Base-by-base conservation (phyloP, 2,329 filamentous ascomycete genomes). In the Endothia cerciana region DNA sequence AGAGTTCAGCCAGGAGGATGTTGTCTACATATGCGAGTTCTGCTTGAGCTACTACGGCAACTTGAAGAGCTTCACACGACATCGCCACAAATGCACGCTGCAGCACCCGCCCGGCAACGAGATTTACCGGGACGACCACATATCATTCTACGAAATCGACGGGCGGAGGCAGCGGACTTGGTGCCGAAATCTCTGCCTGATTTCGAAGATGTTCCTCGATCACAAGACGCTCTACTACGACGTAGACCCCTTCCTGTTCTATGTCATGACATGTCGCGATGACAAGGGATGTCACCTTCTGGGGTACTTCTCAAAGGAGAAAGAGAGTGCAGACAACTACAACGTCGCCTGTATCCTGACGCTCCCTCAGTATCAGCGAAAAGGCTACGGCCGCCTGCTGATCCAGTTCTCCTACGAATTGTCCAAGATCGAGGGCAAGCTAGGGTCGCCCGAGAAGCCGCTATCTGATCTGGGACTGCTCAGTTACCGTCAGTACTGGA, bases 271-370 rank as follows among this genome's bases (percentile, higher is more conserved):
- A 33, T 90, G 89, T 49, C 89, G 91, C 71, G 92, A 94, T 70
- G 93, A 97, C 60, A 90, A 93, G 72, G 95, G 95, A 17, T 95
- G 91, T 73, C 95, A 98, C 74, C 86, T 99, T 60, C 92, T 99
- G n/a, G 95, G 95, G n/a, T 99, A 97, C 76, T 99, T 99, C 78
- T 97, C 92, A 64, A 99, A 99, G 76, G 95, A 99, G 77, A 99
- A 99, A 72, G 95, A 99, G 78, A 94, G 91, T 47, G 93, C 93
- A 0, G 96, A 99, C 73, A 93, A 92, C 38, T 99, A 98, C 85
- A 99, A 99, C 75, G 90, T 99, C 40, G 96, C 95, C 4, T 99
- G 96, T 85, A 99, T 99, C 76, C 83, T 99, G 66, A 99, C 95
- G 0, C 83, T 99, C 3, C 95, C 95, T 0, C 96, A 99, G 75